phyloP scores from a whole-genome alignment of 208 protist species.

The Wallacemonas sp. region DNA sequence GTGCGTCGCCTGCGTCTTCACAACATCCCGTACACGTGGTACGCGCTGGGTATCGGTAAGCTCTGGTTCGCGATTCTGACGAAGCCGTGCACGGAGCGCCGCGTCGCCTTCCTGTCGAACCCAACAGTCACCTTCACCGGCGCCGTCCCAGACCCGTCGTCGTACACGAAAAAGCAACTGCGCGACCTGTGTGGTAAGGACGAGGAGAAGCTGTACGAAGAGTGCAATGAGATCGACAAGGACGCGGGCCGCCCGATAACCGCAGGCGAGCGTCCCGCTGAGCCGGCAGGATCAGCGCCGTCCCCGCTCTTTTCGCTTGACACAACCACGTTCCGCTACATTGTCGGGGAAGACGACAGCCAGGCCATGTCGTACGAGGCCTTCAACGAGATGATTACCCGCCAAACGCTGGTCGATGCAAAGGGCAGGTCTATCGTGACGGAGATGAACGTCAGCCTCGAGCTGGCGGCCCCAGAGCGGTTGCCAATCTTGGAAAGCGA shows the following conservation, averaged over 20 bases:
- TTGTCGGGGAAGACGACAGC: conserved; percentile 16
- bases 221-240: conserved; percentile 46
- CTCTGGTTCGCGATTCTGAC: conserved; percentile 68
- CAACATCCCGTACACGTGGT: conserved; percentile 60
- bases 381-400: conserved; percentile 14
- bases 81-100: conserved; percentile 63
- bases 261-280: not conserved
- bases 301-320: conserved; percentile 18
- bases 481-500: conserved; percentile 55
- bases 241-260: not conserved
- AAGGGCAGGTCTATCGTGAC: conserved; percentile 27
- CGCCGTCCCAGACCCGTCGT: conserved; percentile 40
- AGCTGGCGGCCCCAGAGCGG: conserved; percentile 38
- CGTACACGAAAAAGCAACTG: conserved; percentile 59
- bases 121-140: conserved; percentile 46
- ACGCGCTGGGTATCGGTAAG: conserved; percentile 44
- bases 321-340: conserved; percentile 23
- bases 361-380: conserved; percentile 20
- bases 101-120: conserved; percentile 65
- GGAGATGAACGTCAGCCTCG: conserved; percentile 31
- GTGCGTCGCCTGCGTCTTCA: conserved; percentile 36
- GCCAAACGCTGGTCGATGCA: conserved; percentile 10
- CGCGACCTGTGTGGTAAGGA: conserved; percentile 54
- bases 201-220: conserved; percentile 58
- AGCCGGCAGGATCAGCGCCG: not conserved